Conservation (phyloP, 2,329 filamentous ascomycete species). For the Fusarium incarnatum region DNA sequence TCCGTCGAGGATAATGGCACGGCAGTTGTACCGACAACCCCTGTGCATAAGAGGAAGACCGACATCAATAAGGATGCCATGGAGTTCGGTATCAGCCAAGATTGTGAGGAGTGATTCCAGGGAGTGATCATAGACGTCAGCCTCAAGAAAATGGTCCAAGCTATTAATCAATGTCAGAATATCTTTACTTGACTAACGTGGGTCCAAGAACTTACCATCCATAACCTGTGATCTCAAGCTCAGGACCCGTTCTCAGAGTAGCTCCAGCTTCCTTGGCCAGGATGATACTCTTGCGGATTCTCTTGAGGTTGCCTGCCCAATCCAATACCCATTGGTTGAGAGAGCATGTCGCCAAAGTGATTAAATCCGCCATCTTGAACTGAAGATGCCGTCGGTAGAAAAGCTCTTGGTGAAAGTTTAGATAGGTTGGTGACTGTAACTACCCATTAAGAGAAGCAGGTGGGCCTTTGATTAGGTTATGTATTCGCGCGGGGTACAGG, state of each 20-base stretch:
- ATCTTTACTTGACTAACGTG: not conserved
- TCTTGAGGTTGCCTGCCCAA: constrained; percentile 66
- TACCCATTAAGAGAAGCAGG: not conserved
- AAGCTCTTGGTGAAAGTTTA: not conserved
- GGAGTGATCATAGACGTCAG: constrained; percentile 50
- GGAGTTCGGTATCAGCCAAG: constrained; percentile 48
- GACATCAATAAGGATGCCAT: constrained; percentile 55
- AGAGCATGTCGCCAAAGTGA: constrained; percentile 52
- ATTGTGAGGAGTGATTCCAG: constrained; percentile 51
- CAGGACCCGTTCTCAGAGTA: constrained; percentile 70
- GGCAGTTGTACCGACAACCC: constrained; percentile 51
- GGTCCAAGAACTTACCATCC: constrained; percentile 17
- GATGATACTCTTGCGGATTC: constrained; percentile 72
- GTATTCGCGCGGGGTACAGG: constrained; percentile 28
- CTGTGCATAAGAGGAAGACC: constrained; percentile 58
- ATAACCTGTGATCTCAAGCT: constrained; percentile 58
- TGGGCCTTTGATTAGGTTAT: constrained; percentile 21
- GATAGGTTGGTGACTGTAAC: not conserved
- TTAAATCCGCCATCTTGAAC: constrained; percentile 30
- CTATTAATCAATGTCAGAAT: constrained; percentile 42
- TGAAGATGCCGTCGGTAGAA: not conserved
- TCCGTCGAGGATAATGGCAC: constrained; percentile 61
- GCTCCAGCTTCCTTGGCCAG: constrained; percentile 70
- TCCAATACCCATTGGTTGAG: constrained; percentile 54
- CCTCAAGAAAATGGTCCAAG: constrained; percentile 74